These are phyloP conservation scores for Talaromyces islandicus DNA, from an alignment of 2,329 filamentous ascomycete genomes.

Conservation along the genomic window DNA sequence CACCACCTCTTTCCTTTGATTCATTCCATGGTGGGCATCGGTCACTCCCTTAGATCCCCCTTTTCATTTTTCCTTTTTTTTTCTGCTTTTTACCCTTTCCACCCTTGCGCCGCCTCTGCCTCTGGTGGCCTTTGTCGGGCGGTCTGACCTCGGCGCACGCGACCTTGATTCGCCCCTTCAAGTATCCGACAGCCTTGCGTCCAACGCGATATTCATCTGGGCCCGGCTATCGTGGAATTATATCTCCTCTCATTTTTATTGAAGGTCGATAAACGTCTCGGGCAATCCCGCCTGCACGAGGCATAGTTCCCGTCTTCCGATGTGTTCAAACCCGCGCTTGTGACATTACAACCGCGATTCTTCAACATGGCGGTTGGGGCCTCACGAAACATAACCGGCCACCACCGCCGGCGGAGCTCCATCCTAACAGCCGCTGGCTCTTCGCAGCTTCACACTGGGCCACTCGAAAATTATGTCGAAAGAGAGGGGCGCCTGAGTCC, in stretches of 20 bases:
- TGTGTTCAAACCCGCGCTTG: background rate
- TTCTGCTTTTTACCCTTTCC: background rate
- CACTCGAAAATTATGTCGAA: conserved; percentile 32
- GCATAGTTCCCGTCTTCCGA: background rate
- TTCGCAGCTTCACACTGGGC: conserved; percentile 31
- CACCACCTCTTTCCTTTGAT: background rate
- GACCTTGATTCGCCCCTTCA: background rate
- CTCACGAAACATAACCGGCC: conserved; percentile 20
- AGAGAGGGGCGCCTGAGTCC: conserved; percentile 13
- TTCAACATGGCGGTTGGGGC: conserved; percentile 28
- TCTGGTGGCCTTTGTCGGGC: background rate
- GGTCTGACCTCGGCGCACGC: background rate
- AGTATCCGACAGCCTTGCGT: conserved; percentile 9
- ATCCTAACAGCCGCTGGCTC: conserved; percentile 42
- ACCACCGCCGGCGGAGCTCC: conserved; percentile 35
- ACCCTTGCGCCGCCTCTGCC: conserved; percentile 3
- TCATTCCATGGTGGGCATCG: conserved; percentile 5
- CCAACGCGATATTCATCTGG: background rate
- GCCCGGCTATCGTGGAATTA: background rate
- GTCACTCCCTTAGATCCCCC: conserved; percentile 8
- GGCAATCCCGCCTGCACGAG: background rate
- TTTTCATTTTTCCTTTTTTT: background rate
- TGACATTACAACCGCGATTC: background rate
- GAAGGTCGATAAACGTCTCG: background rate
- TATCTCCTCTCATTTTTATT: background rate